Evolutionary conservation across 176 grass and related monocot species (phyloP), one percentile per base, ranked within the genome.

Genomic region (Oryza meridionalis): DNA sequence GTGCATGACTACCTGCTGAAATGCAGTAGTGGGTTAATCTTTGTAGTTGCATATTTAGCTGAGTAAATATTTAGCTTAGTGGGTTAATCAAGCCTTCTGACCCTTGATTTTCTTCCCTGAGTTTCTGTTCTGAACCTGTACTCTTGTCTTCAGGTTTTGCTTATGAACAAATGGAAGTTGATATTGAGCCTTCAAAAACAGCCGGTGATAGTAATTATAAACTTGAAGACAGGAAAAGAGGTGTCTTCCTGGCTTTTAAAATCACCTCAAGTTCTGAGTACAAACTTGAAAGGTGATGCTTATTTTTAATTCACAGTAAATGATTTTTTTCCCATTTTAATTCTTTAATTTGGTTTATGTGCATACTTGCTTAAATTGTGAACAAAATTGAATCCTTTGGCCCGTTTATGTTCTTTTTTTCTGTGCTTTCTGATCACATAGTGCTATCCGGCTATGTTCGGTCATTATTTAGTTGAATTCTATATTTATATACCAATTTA

Each of bases 121-220:
- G 5, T 58, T 78, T 49, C 42, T 55, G 17, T 86, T 26, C 55
- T 77, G 16, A 78, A 25, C 82, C 72, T 77, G 9, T 62, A 62
- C 2, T 82, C 29, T 65, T 72, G 24, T 72, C 38, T 87, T 69
- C 86, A 98, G 96, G 87, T 86, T 90, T 98, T 63, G 70, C 83
- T 67, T 94, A 93, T 86, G 96, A 98, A 83, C 96, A 79, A 84
- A 95, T 88, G 67, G 93, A 95, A 92, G 96, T 95, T 64, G 96
- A 98, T 78, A 80, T 94, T 21, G 96, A 98, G 68, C 89, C 89
- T 85, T 76, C 89, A 77, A 92, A 86, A 87, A 35, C 27, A 79
- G 27, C 83, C 55, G 40, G 75, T 55, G 84, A 92, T 78, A 81
- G 73, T 70, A 92, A 88, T 42, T 84, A 90, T 66, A 90, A 86